Evolutionary conservation across 345 rosid genomes (phyloP).

Genomic region (Citrus medica): DNA sequence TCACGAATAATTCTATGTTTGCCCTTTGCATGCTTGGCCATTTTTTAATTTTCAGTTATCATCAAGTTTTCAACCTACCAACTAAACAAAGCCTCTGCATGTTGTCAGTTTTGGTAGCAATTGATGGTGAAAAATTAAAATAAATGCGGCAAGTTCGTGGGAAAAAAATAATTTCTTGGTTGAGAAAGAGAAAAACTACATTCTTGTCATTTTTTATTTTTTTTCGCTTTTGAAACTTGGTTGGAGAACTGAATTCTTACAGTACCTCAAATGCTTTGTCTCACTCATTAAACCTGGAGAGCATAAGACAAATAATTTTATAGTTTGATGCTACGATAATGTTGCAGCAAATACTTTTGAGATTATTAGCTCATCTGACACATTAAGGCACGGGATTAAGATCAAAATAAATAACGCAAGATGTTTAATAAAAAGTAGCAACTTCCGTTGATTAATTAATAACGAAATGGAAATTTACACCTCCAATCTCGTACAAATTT

Average conservation of each 20-base stretch:
- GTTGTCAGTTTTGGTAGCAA: neutral
- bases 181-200: too few species aligned
- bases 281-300: neutral
- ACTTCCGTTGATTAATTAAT: conserved; percentile 6
- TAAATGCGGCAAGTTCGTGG: neutral
- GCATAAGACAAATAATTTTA: neutral
- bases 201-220: neutral
- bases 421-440: neutral
- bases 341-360: too few species aligned
- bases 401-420: neutral
- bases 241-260: neutral
- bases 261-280: conserved; percentile 12
- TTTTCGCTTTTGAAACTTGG: neutral
- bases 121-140: neutral
- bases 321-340: too few species aligned
- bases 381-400: neutral
- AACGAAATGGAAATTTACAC: conserved; percentile 13
- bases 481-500: neutral
- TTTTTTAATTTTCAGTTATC: neutral
- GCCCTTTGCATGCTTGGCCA: neutral
- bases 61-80: neutral
- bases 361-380: too few species aligned
- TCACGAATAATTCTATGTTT: neutral
- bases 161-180: too few species aligned
- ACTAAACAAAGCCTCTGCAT: neutral